These are phyloP conservation scores for Danielozyma ontarioensis DNA, from an alignment of 805 yeast genomes.

Conservation along the genomic window DNA sequence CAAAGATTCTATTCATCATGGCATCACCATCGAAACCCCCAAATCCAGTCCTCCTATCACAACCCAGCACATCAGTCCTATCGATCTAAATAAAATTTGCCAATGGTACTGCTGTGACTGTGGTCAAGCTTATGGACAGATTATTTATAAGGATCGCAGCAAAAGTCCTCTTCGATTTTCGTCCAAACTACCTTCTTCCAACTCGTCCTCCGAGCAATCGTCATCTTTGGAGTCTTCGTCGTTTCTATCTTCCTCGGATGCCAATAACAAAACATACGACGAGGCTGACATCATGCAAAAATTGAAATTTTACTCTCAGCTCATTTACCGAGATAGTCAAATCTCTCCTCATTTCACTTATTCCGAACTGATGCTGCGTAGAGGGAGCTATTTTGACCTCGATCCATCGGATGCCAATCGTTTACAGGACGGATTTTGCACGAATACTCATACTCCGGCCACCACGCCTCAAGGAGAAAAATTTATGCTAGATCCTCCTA, in stretches of 20 bases:
- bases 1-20: too few species aligned
- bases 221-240: too few species aligned
- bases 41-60: too few species aligned
- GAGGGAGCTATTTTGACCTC: background rate
- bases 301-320: slow-evolving; percentile 1
- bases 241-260: too few species aligned
- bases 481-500: slow-evolving; percentile 24
- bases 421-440: too few species aligned
- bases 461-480: slow-evolving; percentile 3
- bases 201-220: background rate
- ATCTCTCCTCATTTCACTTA: background rate
- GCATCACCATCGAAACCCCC: too few species aligned
- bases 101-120: slow-evolving; percentile 41
- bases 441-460: slow-evolving; percentile 1
- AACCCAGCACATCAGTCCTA: too few species aligned
- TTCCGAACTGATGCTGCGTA: background rate
- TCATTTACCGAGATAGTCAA: background rate
- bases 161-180: background rate
- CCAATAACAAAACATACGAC: background rate
- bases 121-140: slow-evolving; percentile 33
- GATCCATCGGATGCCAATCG: slow-evolving; percentile 1
- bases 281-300: background rate
- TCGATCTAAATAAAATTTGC: slow-evolving; percentile 23
- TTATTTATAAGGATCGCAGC: slow-evolving; percentile 13
- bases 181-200: background rate